Percentiles rank a stretch among this genome's conserved stretches.
Evolutionary conservation across 2,329 filamentous ascomycete species (phyloP).

Genomic region (Neonectria sp.): DNA sequence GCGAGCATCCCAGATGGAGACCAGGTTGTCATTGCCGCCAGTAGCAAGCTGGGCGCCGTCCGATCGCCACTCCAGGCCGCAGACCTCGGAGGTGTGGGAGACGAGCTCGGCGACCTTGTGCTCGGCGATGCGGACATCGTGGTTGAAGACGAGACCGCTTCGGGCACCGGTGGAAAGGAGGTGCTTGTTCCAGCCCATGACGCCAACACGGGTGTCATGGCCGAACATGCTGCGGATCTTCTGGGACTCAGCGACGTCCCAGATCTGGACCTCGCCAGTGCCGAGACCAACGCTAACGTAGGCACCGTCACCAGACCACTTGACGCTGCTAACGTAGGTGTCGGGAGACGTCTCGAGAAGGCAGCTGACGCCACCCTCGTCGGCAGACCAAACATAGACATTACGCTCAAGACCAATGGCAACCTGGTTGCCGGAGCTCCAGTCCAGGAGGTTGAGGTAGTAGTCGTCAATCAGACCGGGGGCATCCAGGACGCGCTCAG

Average conservation of each 20-base stretch:
- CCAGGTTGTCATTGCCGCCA: constrained; percentile 98
- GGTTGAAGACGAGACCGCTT: constrained; percentile 96
- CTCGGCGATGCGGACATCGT: constrained; percentile 96
- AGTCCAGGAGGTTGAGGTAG: constrained; percentile 98
- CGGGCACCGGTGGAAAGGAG: constrained; percentile 94
- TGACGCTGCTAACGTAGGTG: constrained; percentile 97
- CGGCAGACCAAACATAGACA: constrained; percentile 98
- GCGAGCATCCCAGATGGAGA: constrained; percentile 98
- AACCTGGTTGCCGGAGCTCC: constrained; percentile 98
- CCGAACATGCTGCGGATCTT: constrained; percentile 99
- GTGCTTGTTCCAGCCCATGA: constrained; percentile 99
- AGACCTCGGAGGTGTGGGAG: constrained; percentile 97
- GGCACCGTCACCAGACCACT: constrained; percentile 97
- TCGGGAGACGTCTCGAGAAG: constrained; percentile 90
- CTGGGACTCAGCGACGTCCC: constrained; percentile 94
- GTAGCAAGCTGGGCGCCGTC: constrained; percentile 98
- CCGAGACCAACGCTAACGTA: constrained; percentile 97
- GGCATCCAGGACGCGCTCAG: constrained; percentile 95
- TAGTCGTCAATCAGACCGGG: constrained; percentile 98
- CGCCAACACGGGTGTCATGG: constrained; percentile 95
- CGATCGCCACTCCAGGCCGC: constrained; percentile 96
- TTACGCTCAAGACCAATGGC: constrained; percentile 97
- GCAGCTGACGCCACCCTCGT: constrained; percentile 89
- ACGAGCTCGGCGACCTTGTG: constrained; percentile 99
- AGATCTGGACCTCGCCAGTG: constrained; percentile 98